A percentile compares a stretch with the other conserved stretches of the same genome.
phyloP scores from a whole-genome alignment of 306 rosid species.

The Dryas octopetala region DNA sequence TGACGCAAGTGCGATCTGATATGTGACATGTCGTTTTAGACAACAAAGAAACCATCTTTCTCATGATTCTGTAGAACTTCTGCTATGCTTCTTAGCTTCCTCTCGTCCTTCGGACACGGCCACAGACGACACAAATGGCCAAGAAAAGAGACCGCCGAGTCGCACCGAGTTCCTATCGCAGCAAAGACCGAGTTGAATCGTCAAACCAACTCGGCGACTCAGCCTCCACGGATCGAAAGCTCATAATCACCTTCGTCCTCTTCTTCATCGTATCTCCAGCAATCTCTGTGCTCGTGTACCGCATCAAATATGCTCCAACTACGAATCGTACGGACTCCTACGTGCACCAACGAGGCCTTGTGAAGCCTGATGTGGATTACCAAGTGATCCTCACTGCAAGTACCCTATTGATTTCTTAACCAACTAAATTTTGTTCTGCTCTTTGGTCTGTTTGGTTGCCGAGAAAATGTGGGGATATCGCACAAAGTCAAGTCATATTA shows the following conservation, averaged over 20 bases:
- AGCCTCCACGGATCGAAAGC: conserved; percentile 38
- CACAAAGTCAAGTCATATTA: not conserved
- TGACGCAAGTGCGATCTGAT: not conserved
- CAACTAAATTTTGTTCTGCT: not conserved
- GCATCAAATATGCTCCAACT: conserved; percentile 31
- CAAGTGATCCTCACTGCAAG: conserved; percentile 71
- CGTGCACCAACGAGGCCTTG: conserved; percentile 43
- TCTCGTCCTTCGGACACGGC: not conserved
- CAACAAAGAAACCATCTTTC: not conserved
- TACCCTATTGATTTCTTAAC: not conserved
- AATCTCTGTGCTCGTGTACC: conserved; percentile 43
- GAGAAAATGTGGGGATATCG: not conserved
- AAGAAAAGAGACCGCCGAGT: conserved; percentile 70
- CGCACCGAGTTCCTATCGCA: conserved; percentile 33
- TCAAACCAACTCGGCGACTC: conserved; percentile 23
- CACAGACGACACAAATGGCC: conserved; percentile 45
- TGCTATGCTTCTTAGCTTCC: too few relatives aligned
- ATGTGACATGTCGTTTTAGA: not conserved
- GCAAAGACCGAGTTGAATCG: conserved; percentile 38
- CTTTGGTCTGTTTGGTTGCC: conserved; percentile 4
- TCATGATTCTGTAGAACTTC: not conserved
- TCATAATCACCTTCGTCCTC: conserved; percentile 34
- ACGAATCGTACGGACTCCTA: conserved; percentile 22
- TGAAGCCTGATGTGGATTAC: conserved; percentile 43
- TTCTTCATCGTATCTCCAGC: conserved; percentile 57